phyloP scores from a whole-genome alignment of 805 yeast species.

The Wickerhamomyces bisporus region DNA sequence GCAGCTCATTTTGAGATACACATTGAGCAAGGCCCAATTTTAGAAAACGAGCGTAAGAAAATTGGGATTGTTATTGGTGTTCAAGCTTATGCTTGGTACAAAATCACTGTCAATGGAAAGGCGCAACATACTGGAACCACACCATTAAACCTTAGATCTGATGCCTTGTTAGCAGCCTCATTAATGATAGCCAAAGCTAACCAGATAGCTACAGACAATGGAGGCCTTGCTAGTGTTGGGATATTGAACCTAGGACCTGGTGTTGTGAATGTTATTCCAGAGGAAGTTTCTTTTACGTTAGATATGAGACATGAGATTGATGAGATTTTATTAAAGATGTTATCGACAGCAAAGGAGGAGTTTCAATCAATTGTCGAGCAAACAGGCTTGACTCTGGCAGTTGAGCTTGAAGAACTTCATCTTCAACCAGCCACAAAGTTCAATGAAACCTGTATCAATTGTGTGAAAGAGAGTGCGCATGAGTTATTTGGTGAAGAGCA shows the following conservation, averaged over 20 bases:
- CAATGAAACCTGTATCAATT: constrained; percentile 42
- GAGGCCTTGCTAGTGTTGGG: constrained; percentile 57
- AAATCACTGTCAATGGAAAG: constrained; percentile 50
- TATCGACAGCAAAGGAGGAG: constrained; percentile 33
- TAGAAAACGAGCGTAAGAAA: constrained; percentile 48
- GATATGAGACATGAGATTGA: constrained; percentile 56
- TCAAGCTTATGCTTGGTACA: constrained; percentile 63
- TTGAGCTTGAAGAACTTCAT: constrained; percentile 39
- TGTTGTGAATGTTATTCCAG: constrained; percentile 65
- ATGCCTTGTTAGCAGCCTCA: constrained; percentile 56
- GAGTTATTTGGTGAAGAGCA: constrained; percentile 42
- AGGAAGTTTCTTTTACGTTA: constrained; percentile 50
- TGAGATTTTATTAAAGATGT: constrained; percentile 32
- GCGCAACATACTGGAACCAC: constrained; percentile 76
- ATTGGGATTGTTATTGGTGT: constrained; percentile 66
- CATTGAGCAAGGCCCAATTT: constrained; percentile 72
- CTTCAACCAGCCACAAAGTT: constrained; percentile 55
- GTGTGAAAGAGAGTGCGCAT: constrained; percentile 48
- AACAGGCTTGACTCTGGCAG: constrained; percentile 28
- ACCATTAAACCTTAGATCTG: constrained; percentile 55
- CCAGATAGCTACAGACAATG: constrained; percentile 45
- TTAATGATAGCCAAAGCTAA: constrained; percentile 51
- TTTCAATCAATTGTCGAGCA: constrained; percentile 32
- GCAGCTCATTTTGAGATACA: constrained; percentile 72
- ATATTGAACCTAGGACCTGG: constrained; percentile 52